Base-by-base conservation (phyloP, 306 rosid genomes). In the Macrotyloma uniflorum region DNA sequence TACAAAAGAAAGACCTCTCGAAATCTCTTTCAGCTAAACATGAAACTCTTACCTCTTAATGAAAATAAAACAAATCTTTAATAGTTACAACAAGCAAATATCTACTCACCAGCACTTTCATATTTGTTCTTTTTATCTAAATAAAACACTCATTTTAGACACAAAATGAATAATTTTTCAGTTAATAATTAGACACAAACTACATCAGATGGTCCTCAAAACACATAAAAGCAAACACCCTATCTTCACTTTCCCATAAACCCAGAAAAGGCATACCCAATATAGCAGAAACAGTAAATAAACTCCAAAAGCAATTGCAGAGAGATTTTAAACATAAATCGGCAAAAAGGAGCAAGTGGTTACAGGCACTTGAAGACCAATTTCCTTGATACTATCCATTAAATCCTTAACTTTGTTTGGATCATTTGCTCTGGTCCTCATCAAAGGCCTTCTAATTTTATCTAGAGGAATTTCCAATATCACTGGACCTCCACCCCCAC, bases 331-430 rank as follows among this genome's bases (percentile, higher is more conserved):
- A 70, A 62, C 24, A 43, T 30, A 18, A 73, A 74, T 38, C 38
- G 8, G 54, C 67, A 58, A 19, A 54, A 68, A 35, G 65, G 35
- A 75, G 59, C 13, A 70, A 81, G 50, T 69, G 42, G 74, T 81
- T 79, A 94, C 98, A 66, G 98, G 98, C 46, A 89, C 92, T 88
- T 92, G 98, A 59, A 95, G 98, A 18, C 98, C 98, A 63, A 92
- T 95, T 82, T 88, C 83, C 67, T 81, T 40, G 51, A 95, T 95
- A 79, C 98, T 95, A 49, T 92, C 93, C 98, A 91, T 89, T 1
- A 95, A 88, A 24, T 92, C 88, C 75, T 91, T 75, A 59, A 95
- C 98, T 85, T 95, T 95, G 72, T 13, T 58, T 2, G 80, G 91
- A 74, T 95, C 96, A 61, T 95, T 95, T 73, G 90, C 38, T 86